A percentile compares a stretch with the other conserved stretches of the same genome.
These are phyloP conservation scores for Albatrellus ellisii DNA, from an alignment of 768 basidiomycete genomes.

Conservation along the genomic window DNA sequence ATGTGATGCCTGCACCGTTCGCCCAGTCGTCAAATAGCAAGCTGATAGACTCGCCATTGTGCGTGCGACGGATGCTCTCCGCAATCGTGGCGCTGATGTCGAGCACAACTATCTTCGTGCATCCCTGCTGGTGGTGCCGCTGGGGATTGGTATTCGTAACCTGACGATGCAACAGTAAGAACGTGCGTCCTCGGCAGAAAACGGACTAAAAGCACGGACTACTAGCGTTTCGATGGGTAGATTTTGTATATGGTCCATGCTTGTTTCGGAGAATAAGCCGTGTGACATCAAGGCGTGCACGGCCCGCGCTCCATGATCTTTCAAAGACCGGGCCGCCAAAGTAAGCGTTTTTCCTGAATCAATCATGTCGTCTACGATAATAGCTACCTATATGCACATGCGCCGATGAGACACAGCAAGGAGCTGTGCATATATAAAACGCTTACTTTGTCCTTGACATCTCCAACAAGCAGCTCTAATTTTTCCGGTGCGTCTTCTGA, in stretches of 20 bases:
- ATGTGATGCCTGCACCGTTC: slow-evolving; percentile 25
- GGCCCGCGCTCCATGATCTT: slow-evolving; percentile 79
- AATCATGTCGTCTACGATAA: slow-evolving; percentile 98
- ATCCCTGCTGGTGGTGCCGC: slow-evolving; percentile 42
- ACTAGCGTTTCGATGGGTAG: slow-evolving; percentile 80
- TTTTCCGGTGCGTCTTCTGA: slow-evolving; percentile 51
- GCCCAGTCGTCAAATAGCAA: slow-evolving; percentile 79
- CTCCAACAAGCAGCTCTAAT: slow-evolving; percentile 92
- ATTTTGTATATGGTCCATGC: slow-evolving; percentile 50
- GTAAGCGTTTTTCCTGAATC: slow-evolving; percentile 88
- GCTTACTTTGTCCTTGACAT: slow-evolving; percentile 76
- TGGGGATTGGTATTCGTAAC: slow-evolving; percentile 96
- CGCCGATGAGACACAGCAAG: slow-evolving; percentile 7
- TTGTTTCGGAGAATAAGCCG: slow-evolving; percentile 71
- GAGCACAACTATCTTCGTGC: slow-evolving; percentile 74
- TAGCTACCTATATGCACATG: slow-evolving; percentile 47
- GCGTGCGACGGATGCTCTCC: slow-evolving; percentile 90
- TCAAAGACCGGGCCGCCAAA: slow-evolving; percentile 73
- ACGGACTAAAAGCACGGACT: slow-evolving; percentile 31
- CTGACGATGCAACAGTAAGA: slow-evolving; percentile 22
- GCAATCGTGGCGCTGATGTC: slow-evolving; percentile 89
- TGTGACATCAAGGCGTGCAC: slow-evolving; percentile 89
- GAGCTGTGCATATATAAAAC: background rate
- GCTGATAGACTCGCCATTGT: slow-evolving; percentile 90
- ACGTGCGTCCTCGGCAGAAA: background rate